Percentiles rank a stretch among this genome's conserved stretches.
phyloP scores from a whole-genome alignment of 2,329 filamentous ascomycete species.

The Nemania abortiva region DNA sequence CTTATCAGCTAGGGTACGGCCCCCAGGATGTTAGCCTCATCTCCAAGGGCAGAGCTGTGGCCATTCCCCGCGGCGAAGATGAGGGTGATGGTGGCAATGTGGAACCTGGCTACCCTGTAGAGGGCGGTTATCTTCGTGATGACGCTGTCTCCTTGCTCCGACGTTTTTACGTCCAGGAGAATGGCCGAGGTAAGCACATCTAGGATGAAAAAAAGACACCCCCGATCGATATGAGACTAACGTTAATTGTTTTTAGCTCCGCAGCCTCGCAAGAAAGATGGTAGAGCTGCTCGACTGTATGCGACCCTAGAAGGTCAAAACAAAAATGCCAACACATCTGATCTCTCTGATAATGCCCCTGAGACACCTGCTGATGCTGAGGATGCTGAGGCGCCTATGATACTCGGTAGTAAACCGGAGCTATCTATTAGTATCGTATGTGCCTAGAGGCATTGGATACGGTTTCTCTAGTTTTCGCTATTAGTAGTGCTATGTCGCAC shows the following conservation, averaged over 20 bases:
- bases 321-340: slow-evolving; percentile 44
- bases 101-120: slow-evolving; percentile 82
- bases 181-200: slow-evolving; percentile 78
- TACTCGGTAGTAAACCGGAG: slow-evolving; percentile 30
- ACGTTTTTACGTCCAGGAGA: slow-evolving; percentile 98
- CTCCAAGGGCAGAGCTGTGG: slow-evolving; percentile 57
- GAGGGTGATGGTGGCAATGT: slow-evolving; percentile 74
- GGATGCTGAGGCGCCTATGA: slow-evolving; percentile 40
- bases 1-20: slow-evolving; percentile 51
- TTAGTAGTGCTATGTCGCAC: background rate
- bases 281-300: slow-evolving; percentile 51
- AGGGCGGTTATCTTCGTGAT: slow-evolving; percentile 88
- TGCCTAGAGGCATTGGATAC: slow-evolving; percentile 8
- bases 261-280: slow-evolving; percentile 54
- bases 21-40: slow-evolving; percentile 46
- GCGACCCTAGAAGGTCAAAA: slow-evolving; percentile 48
- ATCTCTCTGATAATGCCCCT: slow-evolving; percentile 46
- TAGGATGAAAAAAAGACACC: background rate
- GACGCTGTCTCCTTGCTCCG: slow-evolving; percentile 93
- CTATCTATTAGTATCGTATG: slow-evolving; percentile 26
- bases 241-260: slow-evolving; percentile 44
- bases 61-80: slow-evolving; percentile 53
- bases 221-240: slow-evolving; percentile 33
- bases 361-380: slow-evolving; percentile 45
- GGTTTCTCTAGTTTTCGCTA: background rate